Conservation (phyloP, 441 rosid species). For the Eutrema salsugineum region DNA sequence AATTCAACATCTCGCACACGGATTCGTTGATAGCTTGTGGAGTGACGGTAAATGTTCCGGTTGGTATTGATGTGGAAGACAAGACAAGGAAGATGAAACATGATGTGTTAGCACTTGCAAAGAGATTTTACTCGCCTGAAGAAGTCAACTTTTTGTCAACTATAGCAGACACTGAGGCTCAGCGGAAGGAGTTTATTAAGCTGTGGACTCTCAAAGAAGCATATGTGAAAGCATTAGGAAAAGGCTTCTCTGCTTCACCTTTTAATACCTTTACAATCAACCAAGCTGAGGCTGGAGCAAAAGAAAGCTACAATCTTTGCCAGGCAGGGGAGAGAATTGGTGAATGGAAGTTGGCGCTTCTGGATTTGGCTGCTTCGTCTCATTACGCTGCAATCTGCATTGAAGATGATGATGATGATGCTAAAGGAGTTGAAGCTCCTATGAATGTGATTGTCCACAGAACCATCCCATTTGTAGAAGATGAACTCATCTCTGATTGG, state of each 20-base stretch:
- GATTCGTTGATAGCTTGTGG: slow-evolving; percentile 79
- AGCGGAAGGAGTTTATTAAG: slow-evolving; percentile 62
- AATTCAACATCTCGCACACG: slow-evolving; percentile 77
- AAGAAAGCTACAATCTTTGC: slow-evolving; percentile 14
- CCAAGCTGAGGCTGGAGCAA: slow-evolving; percentile 19
- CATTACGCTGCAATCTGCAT: slow-evolving; percentile 62
- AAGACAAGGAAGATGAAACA: slow-evolving; percentile 49
- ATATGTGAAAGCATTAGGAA: slow-evolving; percentile 81
- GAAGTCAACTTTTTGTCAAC: slow-evolving; percentile 52
- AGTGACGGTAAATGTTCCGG: slow-evolving; percentile 44
- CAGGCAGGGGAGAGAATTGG: slow-evolving; percentile 35
- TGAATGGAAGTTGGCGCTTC: slow-evolving; percentile 54
- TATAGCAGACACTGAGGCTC: slow-evolving; percentile 54
- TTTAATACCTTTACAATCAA: slow-evolving; percentile 64
- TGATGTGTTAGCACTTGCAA: slow-evolving; percentile 48
- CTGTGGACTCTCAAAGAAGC: slow-evolving; percentile 92
- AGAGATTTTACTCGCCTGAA: slow-evolving; percentile 48
- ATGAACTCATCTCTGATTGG: slow-evolving; percentile 46
- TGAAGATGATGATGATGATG: slow-evolving; percentile 34
- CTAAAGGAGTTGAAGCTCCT: slow-evolving; percentile 39
- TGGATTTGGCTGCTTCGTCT: slow-evolving; percentile 50
- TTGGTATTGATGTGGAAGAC: slow-evolving; percentile 79
- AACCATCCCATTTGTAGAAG: slow-evolving; percentile 66
- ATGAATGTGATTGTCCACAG: slow-evolving; percentile 48
- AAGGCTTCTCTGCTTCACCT: slow-evolving; percentile 75